Base-by-base conservation (phyloP, 2,329 filamentous ascomycete species). In the Aureobasidium sp. region DNA sequence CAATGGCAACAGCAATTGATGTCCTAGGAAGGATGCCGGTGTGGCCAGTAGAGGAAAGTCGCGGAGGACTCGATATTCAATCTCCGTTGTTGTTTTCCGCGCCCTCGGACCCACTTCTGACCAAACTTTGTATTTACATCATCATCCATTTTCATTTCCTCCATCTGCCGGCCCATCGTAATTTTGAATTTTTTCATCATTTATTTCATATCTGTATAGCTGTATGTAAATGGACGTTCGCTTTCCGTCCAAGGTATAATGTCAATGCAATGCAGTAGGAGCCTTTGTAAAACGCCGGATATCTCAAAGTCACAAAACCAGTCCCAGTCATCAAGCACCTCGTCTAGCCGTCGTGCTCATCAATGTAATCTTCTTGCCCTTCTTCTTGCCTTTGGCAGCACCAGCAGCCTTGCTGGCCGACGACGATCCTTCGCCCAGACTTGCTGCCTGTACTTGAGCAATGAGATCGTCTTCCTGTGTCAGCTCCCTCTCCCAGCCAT, bases 401-500 rank as follows among this genome's bases (percentile, higher is more conserved):
- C 67, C 67, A 4, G 72, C 69, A 10, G 40, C 37, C 27, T 38
- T 38, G 21, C 40, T 51, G 5, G 55, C 35, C 1, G 57, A 60
- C n/a, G 29, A 62, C 9, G 27, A 49, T 21, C 55, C 62, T 27
- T 55, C 62, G 15, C 63, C 64, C n/a, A 73, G 50, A 23, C 63
- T 67, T 57, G 69, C 67, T 29, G 68, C 70, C 61, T 78, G 76
- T 7, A 78, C 76, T 61, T 79, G 77, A 4, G 78, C 79, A 15
- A 82, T 73, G 49, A 82, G 65, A 47, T 75, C 73, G 53, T 83
- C 77, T 55, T 90, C 87, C 60, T 89, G 85, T 15, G 84, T 77
- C 17, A 95, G 71, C 60, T 96, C 84, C 61, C 87, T 85, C 68
- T 95, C 89, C 86, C 86, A 89, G 1, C 86, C 90, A 67, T 89